Evolutionary conservation across 2,329 filamentous ascomycete species (phyloP).

Genomic region (Raffaelea deltoideospora): DNA sequence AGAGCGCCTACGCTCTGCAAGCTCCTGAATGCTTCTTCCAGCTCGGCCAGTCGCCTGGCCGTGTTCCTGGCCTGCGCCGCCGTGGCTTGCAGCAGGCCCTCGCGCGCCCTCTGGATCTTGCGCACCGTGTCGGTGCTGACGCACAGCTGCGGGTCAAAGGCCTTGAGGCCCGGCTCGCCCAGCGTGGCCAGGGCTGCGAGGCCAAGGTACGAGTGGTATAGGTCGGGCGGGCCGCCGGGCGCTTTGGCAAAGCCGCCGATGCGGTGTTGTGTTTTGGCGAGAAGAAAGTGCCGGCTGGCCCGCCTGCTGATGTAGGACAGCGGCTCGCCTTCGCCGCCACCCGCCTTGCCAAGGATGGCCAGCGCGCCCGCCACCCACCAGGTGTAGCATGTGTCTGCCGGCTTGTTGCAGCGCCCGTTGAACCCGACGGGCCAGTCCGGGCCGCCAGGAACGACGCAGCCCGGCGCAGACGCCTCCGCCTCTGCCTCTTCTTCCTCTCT

Average conservation of each 20-base stretch:
- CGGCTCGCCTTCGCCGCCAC: constrained; percentile 40
- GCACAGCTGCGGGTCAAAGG: constrained; percentile 62
- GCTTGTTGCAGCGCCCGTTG: constrained; percentile 83
- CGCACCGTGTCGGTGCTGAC: constrained; percentile 46
- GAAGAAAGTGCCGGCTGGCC: constrained; percentile 60
- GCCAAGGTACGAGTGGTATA: constrained; percentile 83
- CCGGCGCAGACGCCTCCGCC: too few relatives aligned
- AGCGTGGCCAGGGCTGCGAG: constrained; percentile 65
- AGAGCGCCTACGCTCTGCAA: too few relatives aligned
- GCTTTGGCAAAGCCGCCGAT: constrained; percentile 73
- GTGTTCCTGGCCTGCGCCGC: too few relatives aligned
- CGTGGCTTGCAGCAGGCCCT: too few relatives aligned
- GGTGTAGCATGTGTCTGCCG: constrained; percentile 86
- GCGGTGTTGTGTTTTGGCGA: constrained; percentile 73
- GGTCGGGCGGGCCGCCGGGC: constrained; percentile 52
- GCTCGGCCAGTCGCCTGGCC: too few relatives aligned
- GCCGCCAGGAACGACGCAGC: too few relatives aligned
- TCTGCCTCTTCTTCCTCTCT: constrained; percentile 16
- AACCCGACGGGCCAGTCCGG: constrained; percentile 54
- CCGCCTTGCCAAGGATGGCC: constrained; percentile 29
- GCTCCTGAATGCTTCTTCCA: too few relatives aligned
- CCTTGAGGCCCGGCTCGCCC: constrained; percentile 52
- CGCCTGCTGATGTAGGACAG: constrained; percentile 45
- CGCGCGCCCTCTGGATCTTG: constrained; percentile 34
- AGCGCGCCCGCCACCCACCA: constrained; percentile 75